Conservation (phyloP, 805 yeast species). For the Scheffersomyces ergatensis region DNA sequence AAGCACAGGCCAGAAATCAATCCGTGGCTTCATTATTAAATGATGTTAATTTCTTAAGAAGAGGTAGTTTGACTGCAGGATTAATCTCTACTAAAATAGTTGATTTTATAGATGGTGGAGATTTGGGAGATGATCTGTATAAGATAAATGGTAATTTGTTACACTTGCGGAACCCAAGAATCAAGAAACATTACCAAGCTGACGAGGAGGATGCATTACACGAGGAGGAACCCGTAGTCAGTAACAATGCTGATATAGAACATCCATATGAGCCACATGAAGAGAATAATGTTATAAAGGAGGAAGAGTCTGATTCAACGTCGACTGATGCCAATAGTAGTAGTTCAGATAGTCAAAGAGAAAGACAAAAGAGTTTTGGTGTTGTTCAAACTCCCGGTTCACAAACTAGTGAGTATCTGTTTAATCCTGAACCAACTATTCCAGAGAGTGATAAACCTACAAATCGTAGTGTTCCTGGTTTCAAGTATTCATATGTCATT, state of each 20-base stretch:
- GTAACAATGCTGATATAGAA: background rate
- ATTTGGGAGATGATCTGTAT: slow-evolving; percentile 17
- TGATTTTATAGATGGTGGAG: slow-evolving; percentile 24
- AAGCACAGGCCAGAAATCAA: slow-evolving; percentile 15
- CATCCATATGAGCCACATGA: too few relatives aligned
- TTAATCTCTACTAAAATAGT: slow-evolving; percentile 17
- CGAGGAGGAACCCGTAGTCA: background rate
- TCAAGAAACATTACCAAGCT: slow-evolving; percentile 25
- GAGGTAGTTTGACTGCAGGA: slow-evolving; percentile 4
- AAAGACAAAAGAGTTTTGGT: slow-evolving; percentile 16
- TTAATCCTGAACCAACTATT: too few relatives aligned
- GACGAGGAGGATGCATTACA: background rate
- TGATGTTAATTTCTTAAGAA: slow-evolving; percentile 11
- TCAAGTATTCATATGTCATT: slow-evolving; percentile 15
- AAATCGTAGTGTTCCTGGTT: slow-evolving; percentile 9
- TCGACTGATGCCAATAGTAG: background rate
- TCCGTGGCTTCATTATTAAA: slow-evolving; percentile 22
- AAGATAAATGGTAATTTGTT: slow-evolving; percentile 15
- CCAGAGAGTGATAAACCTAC: background rate
- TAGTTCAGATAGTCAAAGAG: background rate
- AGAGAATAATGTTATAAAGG: background rate
- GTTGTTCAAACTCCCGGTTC: slow-evolving; percentile 4
- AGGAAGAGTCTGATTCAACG: background rate
- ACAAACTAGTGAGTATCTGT: too few relatives aligned
- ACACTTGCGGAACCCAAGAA: slow-evolving; percentile 24